Evolutionary conservation across 2,329 filamentous ascomycete species (phyloP).

Genomic region (Proliferodiscus dingleyae): DNA sequence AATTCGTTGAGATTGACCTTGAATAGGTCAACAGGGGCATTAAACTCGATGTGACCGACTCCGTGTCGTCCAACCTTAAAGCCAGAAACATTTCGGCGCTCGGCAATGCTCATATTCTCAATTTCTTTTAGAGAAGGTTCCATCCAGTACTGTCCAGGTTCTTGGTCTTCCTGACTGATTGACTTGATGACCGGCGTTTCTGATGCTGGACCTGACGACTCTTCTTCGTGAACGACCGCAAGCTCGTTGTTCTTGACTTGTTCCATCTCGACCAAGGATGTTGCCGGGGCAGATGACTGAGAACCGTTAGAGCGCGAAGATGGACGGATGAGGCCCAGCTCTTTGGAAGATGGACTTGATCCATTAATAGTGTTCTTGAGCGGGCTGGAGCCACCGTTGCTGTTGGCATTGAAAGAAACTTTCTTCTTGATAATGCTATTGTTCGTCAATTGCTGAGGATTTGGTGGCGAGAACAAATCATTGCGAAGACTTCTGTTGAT

Average conservation of each 20-base stretch:
- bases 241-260: slow-evolving; percentile 69
- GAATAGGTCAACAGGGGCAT: slow-evolving; percentile 76
- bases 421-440: slow-evolving; percentile 64
- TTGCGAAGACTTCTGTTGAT: slow-evolving; percentile 85
- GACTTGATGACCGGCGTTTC: slow-evolving; percentile 4
- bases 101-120: slow-evolving; percentile 70
- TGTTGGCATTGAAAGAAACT: slow-evolving; percentile 71
- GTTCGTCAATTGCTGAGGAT: slow-evolving; percentile 32
- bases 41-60: slow-evolving; percentile 78
- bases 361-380: slow-evolving; percentile 33
- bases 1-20: slow-evolving; percentile 76
- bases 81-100: slow-evolving; percentile 67
- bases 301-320: slow-evolving; percentile 42
- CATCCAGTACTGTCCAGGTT: slow-evolving; percentile 81
- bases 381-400: slow-evolving; percentile 36
- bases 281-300: slow-evolving; percentile 29
- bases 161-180: slow-evolving; percentile 17
- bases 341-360: slow-evolving; percentile 50
- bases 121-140: slow-evolving; percentile 70
- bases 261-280: slow-evolving; percentile 59
- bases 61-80: slow-evolving; percentile 80
- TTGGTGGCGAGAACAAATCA: slow-evolving; percentile 61
- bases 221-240: slow-evolving; percentile 72
- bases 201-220: slow-evolving; percentile 32
- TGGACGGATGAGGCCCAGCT: slow-evolving; percentile 56